Percentiles rank a stretch among this genome's conserved stretches.
phyloP scores from a whole-genome alignment of 2,329 filamentous ascomycete species.

The Botrytis medusae region DNA sequence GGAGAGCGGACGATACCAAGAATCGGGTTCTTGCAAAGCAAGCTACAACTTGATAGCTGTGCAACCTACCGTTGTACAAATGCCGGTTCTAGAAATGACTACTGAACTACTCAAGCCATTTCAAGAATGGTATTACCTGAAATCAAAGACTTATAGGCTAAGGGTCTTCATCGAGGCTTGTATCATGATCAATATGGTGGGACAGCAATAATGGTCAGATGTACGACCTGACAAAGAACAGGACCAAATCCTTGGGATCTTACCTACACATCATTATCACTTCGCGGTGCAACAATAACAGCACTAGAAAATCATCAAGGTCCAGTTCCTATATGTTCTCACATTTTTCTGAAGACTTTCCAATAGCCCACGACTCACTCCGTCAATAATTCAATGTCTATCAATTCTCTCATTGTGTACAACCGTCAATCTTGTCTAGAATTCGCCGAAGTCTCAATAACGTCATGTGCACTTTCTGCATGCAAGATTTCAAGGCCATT shows the following conservation, averaged over 20 bases:
- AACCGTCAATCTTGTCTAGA: slow-evolving; percentile 10
- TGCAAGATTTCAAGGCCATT: not conserved
- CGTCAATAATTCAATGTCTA: slow-evolving; percentile 18
- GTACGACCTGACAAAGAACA: slow-evolving; percentile 17
- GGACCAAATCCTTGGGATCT: slow-evolving; percentile 22
- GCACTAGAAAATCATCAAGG: not conserved
- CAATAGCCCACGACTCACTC: not conserved
- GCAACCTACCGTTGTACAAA: slow-evolving; percentile 7
- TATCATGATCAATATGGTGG: slow-evolving; percentile 14
- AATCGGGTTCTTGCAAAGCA: slow-evolving; percentile 12
- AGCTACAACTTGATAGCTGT: slow-evolving; percentile 19
- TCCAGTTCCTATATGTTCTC: not conserved
- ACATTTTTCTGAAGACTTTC: not conserved
- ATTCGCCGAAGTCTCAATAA: slow-evolving; percentile 1
- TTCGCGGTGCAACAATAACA: slow-evolving; percentile 7
- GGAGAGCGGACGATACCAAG: slow-evolving; percentile 7
- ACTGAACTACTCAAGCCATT: slow-evolving; percentile 1
- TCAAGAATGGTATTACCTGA: slow-evolving; percentile 8
- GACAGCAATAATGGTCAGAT: slow-evolving; percentile 20
- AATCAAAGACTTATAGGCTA: slow-evolving; percentile 8
- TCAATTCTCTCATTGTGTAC: slow-evolving; percentile 7
- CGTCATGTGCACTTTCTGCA: slow-evolving; percentile 4
- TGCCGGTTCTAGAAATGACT: slow-evolving; percentile 11
- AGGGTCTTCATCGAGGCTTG: slow-evolving; percentile 4
- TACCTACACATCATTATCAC: slow-evolving; percentile 4